Conservation (phyloP, 345 rosid species). For the Zanthoxylum bungeanum region DNA sequence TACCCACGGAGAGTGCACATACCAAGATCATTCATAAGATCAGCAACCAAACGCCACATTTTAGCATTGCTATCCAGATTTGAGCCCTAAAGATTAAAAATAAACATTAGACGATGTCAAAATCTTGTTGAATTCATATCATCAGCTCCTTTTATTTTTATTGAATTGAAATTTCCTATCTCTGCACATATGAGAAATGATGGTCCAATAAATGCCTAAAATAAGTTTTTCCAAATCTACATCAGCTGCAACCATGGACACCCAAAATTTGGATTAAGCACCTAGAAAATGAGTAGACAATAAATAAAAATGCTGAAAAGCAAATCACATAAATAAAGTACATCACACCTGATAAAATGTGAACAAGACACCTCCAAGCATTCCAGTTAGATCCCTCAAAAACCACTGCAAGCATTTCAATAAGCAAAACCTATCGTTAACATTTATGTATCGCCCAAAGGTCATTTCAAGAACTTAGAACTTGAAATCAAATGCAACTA, state of each 20-base stretch:
- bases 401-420: constrained; percentile 66
- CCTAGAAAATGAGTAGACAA: neutral
- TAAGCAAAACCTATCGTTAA: neutral
- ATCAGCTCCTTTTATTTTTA: neutral
- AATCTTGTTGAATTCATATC: neutral
- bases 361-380: constrained; percentile 91
- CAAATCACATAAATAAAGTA: constrained; percentile 10
- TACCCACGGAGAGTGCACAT: constrained; percentile 11
- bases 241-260: neutral
- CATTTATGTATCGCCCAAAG: neutral
- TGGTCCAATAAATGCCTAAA: neutral
- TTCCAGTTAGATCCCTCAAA: constrained; percentile 92
- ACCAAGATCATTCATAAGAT: constrained; percentile 96
- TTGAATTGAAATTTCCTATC: neutral
- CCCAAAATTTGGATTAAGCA: neutral
- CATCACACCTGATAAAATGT: constrained; percentile 79
- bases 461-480: constrained; percentile 1
- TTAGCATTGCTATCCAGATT: constrained; percentile 88
- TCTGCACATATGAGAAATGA: neutral
- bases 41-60: constrained; percentile 97
- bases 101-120: neutral
- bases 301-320: neutral
- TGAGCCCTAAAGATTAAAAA: constrained; percentile 60
- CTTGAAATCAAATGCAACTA: neutral
- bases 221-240: neutral